Conservation (phyloP, 371 early-diverging fungal genomes). For the Rhizopus sp. region DNA sequence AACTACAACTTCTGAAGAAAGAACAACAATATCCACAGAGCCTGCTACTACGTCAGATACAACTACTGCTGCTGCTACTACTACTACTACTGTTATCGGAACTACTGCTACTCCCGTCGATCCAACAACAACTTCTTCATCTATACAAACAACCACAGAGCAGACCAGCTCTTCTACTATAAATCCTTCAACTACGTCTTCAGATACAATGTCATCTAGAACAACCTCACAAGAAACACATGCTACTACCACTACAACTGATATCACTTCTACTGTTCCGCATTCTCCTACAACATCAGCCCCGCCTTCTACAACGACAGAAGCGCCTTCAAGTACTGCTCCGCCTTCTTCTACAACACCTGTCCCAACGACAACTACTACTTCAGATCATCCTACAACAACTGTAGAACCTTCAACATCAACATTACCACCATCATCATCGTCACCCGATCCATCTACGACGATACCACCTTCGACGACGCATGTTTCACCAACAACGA, state of each 20-base stretch:
- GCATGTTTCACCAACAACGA: not conserved
- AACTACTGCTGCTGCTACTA: not conserved
- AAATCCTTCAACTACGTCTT: not conserved
- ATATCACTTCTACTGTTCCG: not conserved
- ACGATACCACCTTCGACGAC: not conserved
- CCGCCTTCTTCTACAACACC: not conserved
- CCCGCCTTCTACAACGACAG: not conserved
- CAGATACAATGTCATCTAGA: not conserved
- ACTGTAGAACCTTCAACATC: not conserved
- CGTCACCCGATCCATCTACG: not conserved
- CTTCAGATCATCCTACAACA: slow-evolving; percentile 2
- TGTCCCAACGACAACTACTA: not conserved
- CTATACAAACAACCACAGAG: no score
- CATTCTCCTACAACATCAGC: not conserved
- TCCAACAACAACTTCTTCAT: not conserved
- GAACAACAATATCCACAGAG: no score
- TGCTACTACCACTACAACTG: slow-evolving; percentile 2
- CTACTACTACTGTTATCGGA: not conserved
- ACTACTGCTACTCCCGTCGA: not conserved
- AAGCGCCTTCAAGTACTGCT: slow-evolving; percentile 1
- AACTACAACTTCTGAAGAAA: no score
- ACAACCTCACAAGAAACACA: slow-evolving; percentile 3
- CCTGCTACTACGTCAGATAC: not conserved
- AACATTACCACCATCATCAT: not conserved
- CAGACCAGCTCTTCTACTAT: not conserved